Evolutionary conservation across 805 yeast species (phyloP), one percentile per base, ranked within the genome.

Genomic region (Wickerhamiella azyma): DNA sequence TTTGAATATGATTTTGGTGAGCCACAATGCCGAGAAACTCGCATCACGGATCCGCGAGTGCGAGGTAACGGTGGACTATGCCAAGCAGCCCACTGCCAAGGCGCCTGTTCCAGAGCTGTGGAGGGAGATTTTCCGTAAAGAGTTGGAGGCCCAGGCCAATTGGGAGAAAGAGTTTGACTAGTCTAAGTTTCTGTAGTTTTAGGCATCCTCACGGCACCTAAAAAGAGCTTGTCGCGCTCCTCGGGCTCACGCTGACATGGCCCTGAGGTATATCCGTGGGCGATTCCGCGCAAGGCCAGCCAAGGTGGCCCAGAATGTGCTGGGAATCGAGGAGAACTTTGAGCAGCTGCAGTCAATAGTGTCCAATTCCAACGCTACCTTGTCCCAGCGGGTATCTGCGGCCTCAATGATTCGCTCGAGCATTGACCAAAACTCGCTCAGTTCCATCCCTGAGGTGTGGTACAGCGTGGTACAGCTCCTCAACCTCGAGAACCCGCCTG

Each of bases 371-470:
- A 19, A 47, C 18, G 36, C 49, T 2, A 41, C 62, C 2, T 51
- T 57, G n/a, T 53, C 60, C 30, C 63, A 62, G 17, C 55, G 64
- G 19, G 55, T 64, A 1, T 65, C 70, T 1, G 77, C 81, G 0
- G 77, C 82, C 0, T 66, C 65, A 2, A 60, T 69, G 17, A 60
- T 85, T 37, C 63, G 72, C 6, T 68, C 68, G 2, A 66, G 75
- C 2, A 60, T 84, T 2, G 70, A 70, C 18, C 72, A 69, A 41
- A 70, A 69, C 42, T 66, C 78, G 2, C 69, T 77, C 2, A 68
- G 79, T 0, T 72, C 81, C 2, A 68, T 83, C 3, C 77, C 84
- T 0, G 86, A 81, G 50, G 68, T 84, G 1, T 85, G 95, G 95
- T 76, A 79, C 58, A 63, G 77, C 43, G 79, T 81, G 0, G 65